Base-by-base conservation (phyloP, 768 basidiomycete genomes). In the Suillus occidentalis region DNA sequence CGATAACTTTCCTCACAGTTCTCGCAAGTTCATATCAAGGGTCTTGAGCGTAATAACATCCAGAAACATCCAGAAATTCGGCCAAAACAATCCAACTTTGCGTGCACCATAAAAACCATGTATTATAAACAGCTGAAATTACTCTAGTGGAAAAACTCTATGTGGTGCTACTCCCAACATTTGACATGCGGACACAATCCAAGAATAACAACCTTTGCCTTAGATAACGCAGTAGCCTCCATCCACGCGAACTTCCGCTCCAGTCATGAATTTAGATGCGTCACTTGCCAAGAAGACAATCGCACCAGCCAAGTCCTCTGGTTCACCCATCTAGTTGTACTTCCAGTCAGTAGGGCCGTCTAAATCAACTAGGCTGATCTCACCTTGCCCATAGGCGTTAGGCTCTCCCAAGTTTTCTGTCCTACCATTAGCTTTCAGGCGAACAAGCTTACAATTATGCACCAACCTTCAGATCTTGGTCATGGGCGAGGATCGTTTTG, bases 281-380 rank as follows among this genome's bases (percentile, higher is more conserved):
- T 97, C 95, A 67, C 92, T 94, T 9, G 90, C 88, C 20, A 99
- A 84, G 76, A 91, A 97, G 63, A 98, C 91, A 70, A 97, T 84
- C 31, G 96, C 94, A 20, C 92, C 93, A 68, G 94, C 87, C 66
- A 97, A 81, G 72, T 99, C 97, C 68, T 96, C 92, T 12, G 96
- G 95, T 66, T 96, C 89, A 59, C 94, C 96, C 85, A 98, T 87
- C 91, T 92, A 40, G 49, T 55, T 36, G 49, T 55, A 34, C n/a
- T 18, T 22, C 62, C 62, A 12, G 65, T 73, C 39, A 72, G 64
- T 55, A 65, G 10, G 10, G 14, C 43, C n/a, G 36, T 37, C 10
- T 61, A 37, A 18, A 53, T 43, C 62, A 43, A 60, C 28, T 45
- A 59, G 43, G 58, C 40, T 53, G 39, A 36, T 22, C 86, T 72